Evolutionary conservation across 1,139 yeast genomes (phyloP).

Genomic region (Scheffersomyces lignicola): DNA sequence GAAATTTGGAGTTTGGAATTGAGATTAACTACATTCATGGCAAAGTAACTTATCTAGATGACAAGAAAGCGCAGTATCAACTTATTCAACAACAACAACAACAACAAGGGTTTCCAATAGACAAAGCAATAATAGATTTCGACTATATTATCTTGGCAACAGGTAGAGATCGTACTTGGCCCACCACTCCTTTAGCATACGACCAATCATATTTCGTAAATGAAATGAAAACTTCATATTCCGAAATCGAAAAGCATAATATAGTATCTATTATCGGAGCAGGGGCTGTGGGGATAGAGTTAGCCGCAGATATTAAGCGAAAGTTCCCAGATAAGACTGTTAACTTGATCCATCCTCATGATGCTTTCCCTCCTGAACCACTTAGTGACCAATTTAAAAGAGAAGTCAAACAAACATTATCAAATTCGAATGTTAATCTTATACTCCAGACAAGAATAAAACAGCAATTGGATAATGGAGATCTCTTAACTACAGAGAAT

Average conservation of each 20-base stretch:
- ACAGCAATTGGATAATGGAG: constrained; percentile 25
- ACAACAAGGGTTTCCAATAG: constrained; percentile 4
- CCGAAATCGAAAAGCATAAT: constrained; percentile 21
- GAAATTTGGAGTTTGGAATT: constrained; percentile 9
- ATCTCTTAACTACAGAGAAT: constrained; percentile 29
- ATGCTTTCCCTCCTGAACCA: constrained; percentile 42
- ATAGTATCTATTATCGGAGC: constrained; percentile 44
- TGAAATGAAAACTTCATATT: constrained; percentile 34
- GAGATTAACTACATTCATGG: constrained; percentile 42
- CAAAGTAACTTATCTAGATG: constrained; percentile 30
- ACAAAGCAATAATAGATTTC: constrained; percentile 33
- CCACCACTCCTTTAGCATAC: constrained; percentile 48
- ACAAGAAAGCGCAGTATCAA: constrained; percentile 24
- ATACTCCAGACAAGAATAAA: constrained; percentile 27
- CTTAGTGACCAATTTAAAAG: constrained; percentile 31
- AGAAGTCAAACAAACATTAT: constrained; percentile 26
- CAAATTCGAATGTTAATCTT: constrained; percentile 20
- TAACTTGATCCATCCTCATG: constrained; percentile 42
- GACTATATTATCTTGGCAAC: constrained; percentile 51
- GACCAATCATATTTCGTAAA: constrained; percentile 20
- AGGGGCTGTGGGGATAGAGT: constrained; percentile 53
- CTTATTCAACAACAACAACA: constrained; percentile 7
- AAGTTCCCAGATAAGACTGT: constrained; percentile 35
- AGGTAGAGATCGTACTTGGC: constrained; percentile 56
- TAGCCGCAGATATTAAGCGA: constrained; percentile 46